phyloP scores from a whole-genome alignment of 2,329 filamentous ascomycete species.

The Colletotrichum tofieldiae region DNA sequence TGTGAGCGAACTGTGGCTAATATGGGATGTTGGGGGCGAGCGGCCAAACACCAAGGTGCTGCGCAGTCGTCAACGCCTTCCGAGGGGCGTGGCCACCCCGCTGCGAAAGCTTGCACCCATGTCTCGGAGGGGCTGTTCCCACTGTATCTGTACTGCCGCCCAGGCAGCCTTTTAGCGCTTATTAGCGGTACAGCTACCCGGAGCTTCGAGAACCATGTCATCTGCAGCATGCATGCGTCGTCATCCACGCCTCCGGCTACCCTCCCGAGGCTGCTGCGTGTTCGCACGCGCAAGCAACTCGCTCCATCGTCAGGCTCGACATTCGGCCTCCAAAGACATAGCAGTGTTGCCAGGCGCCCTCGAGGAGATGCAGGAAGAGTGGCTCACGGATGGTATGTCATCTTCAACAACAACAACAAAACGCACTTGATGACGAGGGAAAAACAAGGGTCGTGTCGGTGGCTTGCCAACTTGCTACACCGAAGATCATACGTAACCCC shows the following conservation, averaged over 20 bases:
- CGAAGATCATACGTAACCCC: neutral
- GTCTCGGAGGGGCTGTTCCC: conserved; percentile 39
- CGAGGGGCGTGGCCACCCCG: conserved; percentile 36
- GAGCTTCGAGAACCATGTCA: conserved; percentile 35
- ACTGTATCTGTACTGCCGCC: conserved; percentile 37
- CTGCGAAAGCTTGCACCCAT: conserved; percentile 38
- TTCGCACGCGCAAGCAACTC: conserved; percentile 42
- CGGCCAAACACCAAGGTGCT: conserved; percentile 10
- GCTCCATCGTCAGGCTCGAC: conserved; percentile 13
- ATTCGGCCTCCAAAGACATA: neutral
- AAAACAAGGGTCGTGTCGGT: neutral
- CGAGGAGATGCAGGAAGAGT: neutral
- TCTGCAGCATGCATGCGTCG: conserved; percentile 43
- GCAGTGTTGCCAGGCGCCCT: neutral
- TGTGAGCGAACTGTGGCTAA: conserved; percentile 41
- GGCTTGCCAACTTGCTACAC: neutral
- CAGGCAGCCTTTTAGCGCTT: conserved; percentile 24
- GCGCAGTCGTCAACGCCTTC: conserved; percentile 11
- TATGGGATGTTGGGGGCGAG: conserved; percentile 29
- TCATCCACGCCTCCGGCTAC: conserved; percentile 31
- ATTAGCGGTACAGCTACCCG: conserved; percentile 35
- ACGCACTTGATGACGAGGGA: neutral
- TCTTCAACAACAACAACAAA: neutral
- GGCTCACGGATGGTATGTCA: neutral
- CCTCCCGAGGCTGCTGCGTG: conserved; percentile 23